Percentiles rank a stretch among this genome's conserved stretches.
Evolutionary conservation across 2,329 filamentous ascomycete species (phyloP).

Genomic region (Clarireedia monteithiana): DNA sequence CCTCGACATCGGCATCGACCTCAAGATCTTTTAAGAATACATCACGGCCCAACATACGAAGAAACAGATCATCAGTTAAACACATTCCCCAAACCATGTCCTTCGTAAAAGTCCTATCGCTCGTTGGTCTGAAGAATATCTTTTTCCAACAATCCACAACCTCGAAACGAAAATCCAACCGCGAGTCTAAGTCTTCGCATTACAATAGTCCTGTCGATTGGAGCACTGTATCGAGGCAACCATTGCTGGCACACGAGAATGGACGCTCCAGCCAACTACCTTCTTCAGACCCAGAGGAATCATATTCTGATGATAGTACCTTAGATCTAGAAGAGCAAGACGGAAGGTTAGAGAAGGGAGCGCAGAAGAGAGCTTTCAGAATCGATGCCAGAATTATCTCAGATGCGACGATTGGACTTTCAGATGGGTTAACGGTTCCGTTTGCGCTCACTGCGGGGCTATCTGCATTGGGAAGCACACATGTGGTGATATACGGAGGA

Average conservation of each 20-base stretch:
- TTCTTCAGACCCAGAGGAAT: neutral
- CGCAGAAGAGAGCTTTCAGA: conserved; percentile 21
- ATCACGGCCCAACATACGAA: neutral
- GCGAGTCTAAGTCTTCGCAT: conserved; percentile 4
- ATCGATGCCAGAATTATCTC: conserved; percentile 32
- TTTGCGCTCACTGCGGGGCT: conserved; percentile 56
- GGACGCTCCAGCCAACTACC: neutral
- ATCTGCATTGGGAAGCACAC: conserved; percentile 40
- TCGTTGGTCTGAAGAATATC: conserved; percentile 24
- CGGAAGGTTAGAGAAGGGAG: conserved; percentile 15
- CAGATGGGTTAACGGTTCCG: conserved; percentile 55
- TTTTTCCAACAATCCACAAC: conserved; percentile 23
- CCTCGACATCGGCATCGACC: neutral
- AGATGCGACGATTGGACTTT: conserved; percentile 53
- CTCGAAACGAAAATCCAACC: conserved; percentile 11
- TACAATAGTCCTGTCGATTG: conserved; percentile 10
- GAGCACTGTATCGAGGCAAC: conserved; percentile 14
- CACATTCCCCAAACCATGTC: conserved; percentile 22
- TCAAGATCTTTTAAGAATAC: neutral
- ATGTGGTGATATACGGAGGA: conserved; percentile 49
- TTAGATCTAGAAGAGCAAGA: conserved; percentile 23
- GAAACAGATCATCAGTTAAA: neutral
- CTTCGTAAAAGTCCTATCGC: conserved; percentile 13
- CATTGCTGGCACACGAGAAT: conserved; percentile 10
- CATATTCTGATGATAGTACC: neutral